phyloP scores from a whole-genome alignment of 306 rosid species.

The Hippophae gyantsensis region DNA sequence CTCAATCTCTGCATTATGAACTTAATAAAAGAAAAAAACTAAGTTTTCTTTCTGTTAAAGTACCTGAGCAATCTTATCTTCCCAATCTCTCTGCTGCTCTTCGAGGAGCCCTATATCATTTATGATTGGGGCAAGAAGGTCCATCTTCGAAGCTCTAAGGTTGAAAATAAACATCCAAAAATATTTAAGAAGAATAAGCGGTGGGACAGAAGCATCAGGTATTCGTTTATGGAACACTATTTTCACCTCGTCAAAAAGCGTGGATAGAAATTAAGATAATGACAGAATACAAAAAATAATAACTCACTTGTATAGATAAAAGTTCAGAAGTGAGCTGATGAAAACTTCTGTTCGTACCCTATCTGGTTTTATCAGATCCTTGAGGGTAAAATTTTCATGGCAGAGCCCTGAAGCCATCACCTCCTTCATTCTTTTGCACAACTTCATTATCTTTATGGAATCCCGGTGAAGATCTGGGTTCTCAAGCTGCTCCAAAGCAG shows the following conservation, averaged over 20 bases:
- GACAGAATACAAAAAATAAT: neutral
- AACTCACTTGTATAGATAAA: constrained; percentile 46
- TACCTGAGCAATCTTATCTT: constrained; percentile 53
- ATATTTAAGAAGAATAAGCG: neutral
- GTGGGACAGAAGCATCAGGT: neutral
- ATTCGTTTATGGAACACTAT: too few relatives aligned
- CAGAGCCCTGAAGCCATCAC: constrained; percentile 41
- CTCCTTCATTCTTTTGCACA: constrained; percentile 43
- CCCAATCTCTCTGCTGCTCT: constrained; percentile 36
- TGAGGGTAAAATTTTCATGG: constrained; percentile 45
- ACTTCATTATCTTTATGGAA: constrained; percentile 33
- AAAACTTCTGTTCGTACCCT: constrained; percentile 45
- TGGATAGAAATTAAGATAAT: neutral
- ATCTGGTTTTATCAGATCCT: constrained; percentile 60
- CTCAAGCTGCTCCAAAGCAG: constrained; percentile 63
- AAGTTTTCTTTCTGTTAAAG: neutral
- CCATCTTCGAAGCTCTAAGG: constrained; percentile 49
- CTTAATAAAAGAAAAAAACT: too few relatives aligned
- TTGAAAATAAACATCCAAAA: neutral
- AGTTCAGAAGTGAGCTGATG: constrained; percentile 66
- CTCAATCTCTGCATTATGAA: too few relatives aligned
- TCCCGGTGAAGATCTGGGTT: constrained; percentile 54
- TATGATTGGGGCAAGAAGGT: constrained; percentile 33
- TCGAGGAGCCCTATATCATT: constrained; percentile 43
- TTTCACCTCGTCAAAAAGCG: neutral